Percentiles rank a stretch among this genome's conserved stretches.
phyloP scores from a whole-genome alignment of 768 basidiomycete genomes.

The Termitomyces sp. region DNA sequence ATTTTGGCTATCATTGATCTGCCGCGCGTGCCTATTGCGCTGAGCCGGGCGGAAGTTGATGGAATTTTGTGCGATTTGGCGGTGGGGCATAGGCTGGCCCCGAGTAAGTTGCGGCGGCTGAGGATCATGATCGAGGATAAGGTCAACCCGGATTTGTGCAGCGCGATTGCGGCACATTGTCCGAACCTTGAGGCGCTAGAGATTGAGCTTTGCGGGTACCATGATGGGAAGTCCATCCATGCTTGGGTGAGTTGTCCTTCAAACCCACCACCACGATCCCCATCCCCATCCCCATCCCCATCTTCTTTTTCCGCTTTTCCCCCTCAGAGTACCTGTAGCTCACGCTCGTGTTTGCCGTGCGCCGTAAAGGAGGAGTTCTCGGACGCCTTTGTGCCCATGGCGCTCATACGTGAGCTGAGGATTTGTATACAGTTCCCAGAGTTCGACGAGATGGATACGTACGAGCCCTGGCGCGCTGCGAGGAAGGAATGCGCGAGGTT shows the following conservation, averaged over 20 bases:
- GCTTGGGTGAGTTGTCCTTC: slow-evolving; percentile 30
- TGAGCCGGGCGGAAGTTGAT: slow-evolving; percentile 26
- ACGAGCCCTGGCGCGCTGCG: slow-evolving; percentile 27
- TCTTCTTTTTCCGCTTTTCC: background rate
- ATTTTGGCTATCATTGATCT: slow-evolving; percentile 31
- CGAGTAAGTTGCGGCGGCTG: slow-evolving; percentile 21
- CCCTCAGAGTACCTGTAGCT: slow-evolving; percentile 1
- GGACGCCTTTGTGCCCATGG: slow-evolving; percentile 24
- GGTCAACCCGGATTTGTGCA: slow-evolving; percentile 27
- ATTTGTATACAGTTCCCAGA: slow-evolving; percentile 34
- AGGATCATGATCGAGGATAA: slow-evolving; percentile 38
- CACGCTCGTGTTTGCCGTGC: slow-evolving; percentile 2
- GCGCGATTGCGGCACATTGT: slow-evolving; percentile 26
- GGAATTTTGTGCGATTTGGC: slow-evolving; percentile 27
- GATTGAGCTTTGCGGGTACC: slow-evolving; percentile 38
- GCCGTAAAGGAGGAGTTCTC: slow-evolving; percentile 27
- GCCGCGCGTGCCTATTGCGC: slow-evolving; percentile 31
- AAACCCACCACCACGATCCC: background rate
- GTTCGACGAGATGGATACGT: slow-evolving; percentile 26
- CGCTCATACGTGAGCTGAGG: slow-evolving; percentile 22
- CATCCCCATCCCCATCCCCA: background rate
- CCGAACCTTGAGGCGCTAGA: slow-evolving; percentile 33
- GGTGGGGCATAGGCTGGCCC: slow-evolving; percentile 7
- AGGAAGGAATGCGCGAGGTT: slow-evolving; percentile 29
- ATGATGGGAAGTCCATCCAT: slow-evolving; percentile 31